Conservation (phyloP, 1,284 basidiomycete genomes). For the Golubevia sp. region DNA sequence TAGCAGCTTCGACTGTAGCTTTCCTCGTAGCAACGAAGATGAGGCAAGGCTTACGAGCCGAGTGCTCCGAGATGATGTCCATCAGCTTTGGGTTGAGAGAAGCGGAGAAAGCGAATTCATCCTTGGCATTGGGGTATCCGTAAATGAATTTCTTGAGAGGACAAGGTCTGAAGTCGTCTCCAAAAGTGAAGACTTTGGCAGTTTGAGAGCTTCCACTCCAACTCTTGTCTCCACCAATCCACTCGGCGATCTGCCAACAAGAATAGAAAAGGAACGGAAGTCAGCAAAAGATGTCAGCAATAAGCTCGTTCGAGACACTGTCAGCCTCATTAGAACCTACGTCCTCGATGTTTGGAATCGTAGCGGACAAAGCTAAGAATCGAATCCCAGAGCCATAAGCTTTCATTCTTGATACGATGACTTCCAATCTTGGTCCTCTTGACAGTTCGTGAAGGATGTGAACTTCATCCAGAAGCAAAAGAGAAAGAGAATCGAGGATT, state of each 20-base stretch:
- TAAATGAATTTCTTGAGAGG: conserved; percentile 46
- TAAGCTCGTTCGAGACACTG: too few species aligned
- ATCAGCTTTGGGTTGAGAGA: conserved; percentile 78
- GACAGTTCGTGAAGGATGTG: conserved; percentile 41
- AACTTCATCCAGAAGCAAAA: conserved; percentile 47
- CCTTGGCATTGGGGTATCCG: conserved; percentile 66
- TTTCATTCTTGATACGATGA: conserved; percentile 38
- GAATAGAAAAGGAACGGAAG: too few species aligned
- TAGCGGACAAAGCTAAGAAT: conserved; percentile 47
- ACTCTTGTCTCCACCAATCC: too few species aligned
- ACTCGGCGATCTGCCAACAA: too few species aligned
- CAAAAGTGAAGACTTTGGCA: conserved; percentile 33
- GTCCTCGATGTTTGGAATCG: conserved; percentile 3
- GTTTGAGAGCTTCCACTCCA: too few species aligned
- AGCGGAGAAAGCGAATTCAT: conserved; percentile 79
- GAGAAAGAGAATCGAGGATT: conserved; percentile 24
- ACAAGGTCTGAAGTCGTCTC: conserved; percentile 42
- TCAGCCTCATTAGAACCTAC: too few species aligned
- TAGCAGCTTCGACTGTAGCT: conserved; percentile 71
- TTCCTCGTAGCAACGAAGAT: conserved; percentile 53
- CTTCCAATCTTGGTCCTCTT: conserved; percentile 31
- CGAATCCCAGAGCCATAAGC: conserved; percentile 20
- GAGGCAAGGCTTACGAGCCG: conserved; percentile 26
- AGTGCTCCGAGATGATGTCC: conserved; percentile 28
- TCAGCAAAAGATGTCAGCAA: too few species aligned